Percentiles rank a stretch among this genome's conserved stretches.
These are phyloP conservation scores for Nicotiana noctiflora DNA, from an alignment of 257 asterid species.

Conservation along the genomic window DNA sequence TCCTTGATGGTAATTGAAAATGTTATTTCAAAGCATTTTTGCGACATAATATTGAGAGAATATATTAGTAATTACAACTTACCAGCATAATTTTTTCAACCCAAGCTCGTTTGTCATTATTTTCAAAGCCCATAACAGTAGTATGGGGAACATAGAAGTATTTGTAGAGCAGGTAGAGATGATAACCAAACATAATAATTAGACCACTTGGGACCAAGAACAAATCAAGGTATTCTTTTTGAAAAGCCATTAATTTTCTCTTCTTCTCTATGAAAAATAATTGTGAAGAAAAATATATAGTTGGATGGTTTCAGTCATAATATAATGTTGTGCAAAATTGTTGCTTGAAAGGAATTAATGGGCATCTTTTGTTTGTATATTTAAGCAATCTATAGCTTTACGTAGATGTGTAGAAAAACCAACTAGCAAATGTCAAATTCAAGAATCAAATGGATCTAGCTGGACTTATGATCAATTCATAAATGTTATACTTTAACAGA, in stretches of 20 bases:
- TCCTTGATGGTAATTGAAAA: not conserved
- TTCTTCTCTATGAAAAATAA: not conserved
- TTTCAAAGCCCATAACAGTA: slow-evolving; percentile 9
- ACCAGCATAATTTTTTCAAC: slow-evolving; percentile 9
- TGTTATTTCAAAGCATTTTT: not conserved
- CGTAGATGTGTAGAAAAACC: not conserved
- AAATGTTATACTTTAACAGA: too few species aligned
- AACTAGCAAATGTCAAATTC: not conserved
- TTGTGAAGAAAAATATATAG: not conserved
- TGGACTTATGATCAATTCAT: not conserved
- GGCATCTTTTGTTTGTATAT: not conserved
- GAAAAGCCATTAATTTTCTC: not conserved
- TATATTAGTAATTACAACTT: not conserved
- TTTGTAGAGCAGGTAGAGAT: too few species aligned
- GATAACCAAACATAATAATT: slow-evolving; percentile 6
- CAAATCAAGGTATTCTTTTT: slow-evolving; percentile 9
- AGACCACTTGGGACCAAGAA: slow-evolving; percentile 10
- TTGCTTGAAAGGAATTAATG: not conserved
- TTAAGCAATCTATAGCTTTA: not conserved
- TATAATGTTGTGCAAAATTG: not conserved
- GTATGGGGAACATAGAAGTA: not conserved
- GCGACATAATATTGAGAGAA: not conserved
- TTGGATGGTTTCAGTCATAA: not conserved
- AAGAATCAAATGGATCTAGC: not conserved
- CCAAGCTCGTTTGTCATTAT: slow-evolving; percentile 15